Conservation (phyloP, 1,284 basidiomycete species). For the Rhodotorula sp. region DNA sequence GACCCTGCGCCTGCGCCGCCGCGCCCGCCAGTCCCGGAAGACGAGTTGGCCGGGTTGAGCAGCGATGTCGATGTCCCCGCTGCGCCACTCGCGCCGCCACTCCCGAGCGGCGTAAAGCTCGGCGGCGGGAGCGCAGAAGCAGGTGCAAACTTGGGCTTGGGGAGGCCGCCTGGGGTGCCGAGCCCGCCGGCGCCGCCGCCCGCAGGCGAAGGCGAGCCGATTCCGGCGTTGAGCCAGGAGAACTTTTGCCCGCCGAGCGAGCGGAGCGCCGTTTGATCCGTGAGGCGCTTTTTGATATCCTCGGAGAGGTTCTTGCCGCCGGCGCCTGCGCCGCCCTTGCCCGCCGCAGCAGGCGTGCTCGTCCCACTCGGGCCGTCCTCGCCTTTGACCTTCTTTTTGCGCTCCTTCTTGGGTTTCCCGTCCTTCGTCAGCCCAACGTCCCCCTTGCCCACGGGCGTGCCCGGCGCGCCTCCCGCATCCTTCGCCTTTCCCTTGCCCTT, state of each 20-base stretch:
- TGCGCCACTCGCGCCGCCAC: neutral
- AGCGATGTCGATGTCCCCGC: slow-evolving; percentile 10
- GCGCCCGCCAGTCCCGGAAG: neutral
- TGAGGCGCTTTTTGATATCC: slow-evolving; percentile 83
- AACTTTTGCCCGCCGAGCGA: slow-evolving; percentile 73
- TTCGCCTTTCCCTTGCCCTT: slow-evolving; percentile 26
- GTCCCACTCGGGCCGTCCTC: slow-evolving; percentile 22
- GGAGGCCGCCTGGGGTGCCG: slow-evolving; percentile 50
- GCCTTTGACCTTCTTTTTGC: slow-evolving; percentile 65
- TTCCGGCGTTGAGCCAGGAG: slow-evolving; percentile 71
- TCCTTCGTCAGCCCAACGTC: slow-evolving; percentile 24
- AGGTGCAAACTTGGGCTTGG: slow-evolving; percentile 54
- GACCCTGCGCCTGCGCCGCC: neutral
- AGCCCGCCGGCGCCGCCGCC: slow-evolving; percentile 1
- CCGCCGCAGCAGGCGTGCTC: slow-evolving; percentile 54
- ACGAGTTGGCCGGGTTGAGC: slow-evolving; percentile 22
- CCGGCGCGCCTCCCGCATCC: slow-evolving; percentile 13
- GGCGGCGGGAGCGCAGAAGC: slow-evolving; percentile 32
- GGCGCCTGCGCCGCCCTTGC: slow-evolving; percentile 46
- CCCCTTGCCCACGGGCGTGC: slow-evolving; percentile 12
- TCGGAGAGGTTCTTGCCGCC: slow-evolving; percentile 83
- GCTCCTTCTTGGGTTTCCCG: slow-evolving; percentile 62
- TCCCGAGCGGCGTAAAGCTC: slow-evolving; percentile 11
- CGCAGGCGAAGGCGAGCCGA: slow-evolving; percentile 44
- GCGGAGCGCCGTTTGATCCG: slow-evolving; percentile 80